phyloP scores from a whole-genome alignment of 2,329 filamentous ascomycete genomes.

The Coniochaeta sp. region DNA sequence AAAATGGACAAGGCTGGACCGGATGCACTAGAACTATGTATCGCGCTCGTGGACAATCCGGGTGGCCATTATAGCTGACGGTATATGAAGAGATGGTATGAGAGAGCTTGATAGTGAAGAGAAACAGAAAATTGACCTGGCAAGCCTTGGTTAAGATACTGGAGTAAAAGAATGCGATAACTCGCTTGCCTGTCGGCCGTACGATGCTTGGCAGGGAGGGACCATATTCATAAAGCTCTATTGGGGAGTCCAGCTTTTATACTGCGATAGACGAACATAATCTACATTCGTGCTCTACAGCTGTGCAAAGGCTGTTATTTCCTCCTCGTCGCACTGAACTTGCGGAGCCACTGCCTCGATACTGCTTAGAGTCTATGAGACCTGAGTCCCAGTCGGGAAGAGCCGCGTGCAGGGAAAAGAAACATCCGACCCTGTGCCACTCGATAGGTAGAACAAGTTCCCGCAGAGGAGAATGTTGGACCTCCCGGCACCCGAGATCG shows the following conservation, averaged over 20 bases:
- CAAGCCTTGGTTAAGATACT: too few species aligned
- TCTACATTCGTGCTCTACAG: neutral
- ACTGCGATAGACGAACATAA: neutral
- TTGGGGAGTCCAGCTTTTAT: too few species aligned
- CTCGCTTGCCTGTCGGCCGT: too few species aligned
- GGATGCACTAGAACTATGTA: neutral
- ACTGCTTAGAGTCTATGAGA: neutral
- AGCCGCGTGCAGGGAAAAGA: neutral
- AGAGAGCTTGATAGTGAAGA: too few species aligned
- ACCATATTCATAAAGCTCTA: too few species aligned
- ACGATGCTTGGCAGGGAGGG: too few species aligned
- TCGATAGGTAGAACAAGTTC: neutral
- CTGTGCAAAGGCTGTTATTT: neutral
- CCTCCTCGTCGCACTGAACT: too few species aligned
- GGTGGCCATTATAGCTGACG: neutral
- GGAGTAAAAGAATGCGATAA: too few species aligned
- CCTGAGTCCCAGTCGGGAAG: neutral
- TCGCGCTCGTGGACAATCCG: neutral
- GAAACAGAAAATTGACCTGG: too few species aligned
- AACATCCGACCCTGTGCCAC: neutral
- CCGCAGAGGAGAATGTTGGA: neutral
- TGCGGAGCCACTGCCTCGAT: too few species aligned
- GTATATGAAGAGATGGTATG: too few species aligned
- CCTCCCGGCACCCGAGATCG: neutral
- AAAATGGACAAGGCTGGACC: neutral